Evolutionary conservation across 1,284 basidiomycete genomes (phyloP).

Genomic region (Leccinum fallax): DNA sequence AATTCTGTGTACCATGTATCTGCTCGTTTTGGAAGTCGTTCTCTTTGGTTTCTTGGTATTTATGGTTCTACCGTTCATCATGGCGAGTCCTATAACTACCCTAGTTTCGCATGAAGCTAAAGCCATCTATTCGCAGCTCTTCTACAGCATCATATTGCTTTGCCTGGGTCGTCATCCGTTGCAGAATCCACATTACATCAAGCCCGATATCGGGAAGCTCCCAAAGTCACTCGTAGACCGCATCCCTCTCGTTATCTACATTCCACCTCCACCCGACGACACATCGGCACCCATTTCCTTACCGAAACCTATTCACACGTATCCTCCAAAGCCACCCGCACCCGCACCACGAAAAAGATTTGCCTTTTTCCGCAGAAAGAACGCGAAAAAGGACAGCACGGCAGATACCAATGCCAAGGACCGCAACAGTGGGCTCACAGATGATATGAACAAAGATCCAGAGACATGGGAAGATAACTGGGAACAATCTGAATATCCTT

Average conservation of each 20-base stretch:
- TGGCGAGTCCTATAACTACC: slow-evolving; percentile 49
- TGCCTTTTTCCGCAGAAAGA: slow-evolving; percentile 47
- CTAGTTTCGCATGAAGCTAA: slow-evolving; percentile 7
- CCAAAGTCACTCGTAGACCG: slow-evolving; percentile 67
- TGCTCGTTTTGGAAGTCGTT: slow-evolving; percentile 73
- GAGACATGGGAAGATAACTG: slow-evolving; percentile 58
- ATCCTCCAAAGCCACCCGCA: slow-evolving; percentile 54
- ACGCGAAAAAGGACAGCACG: slow-evolving; percentile 29
- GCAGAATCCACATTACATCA: slow-evolving; percentile 68
- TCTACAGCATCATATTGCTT: slow-evolving; percentile 75
- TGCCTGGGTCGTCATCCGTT: slow-evolving; percentile 76
- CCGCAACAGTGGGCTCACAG: slow-evolving; percentile 22
- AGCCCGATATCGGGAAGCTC: slow-evolving; percentile 75
- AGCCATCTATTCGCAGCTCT: slow-evolving; percentile 48
- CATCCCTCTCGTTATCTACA: slow-evolving; percentile 81
- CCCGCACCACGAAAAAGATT: slow-evolving; percentile 47
- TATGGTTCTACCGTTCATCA: slow-evolving; percentile 72
- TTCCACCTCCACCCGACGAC: slow-evolving; percentile 70
- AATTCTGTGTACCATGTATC: slow-evolving; percentile 76
- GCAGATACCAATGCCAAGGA: slow-evolving; percentile 17
- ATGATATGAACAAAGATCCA: slow-evolving; percentile 38
- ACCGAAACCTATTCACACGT: slow-evolving; percentile 50
- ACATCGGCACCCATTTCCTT: slow-evolving; percentile 41
- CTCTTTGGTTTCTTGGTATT: slow-evolving; percentile 73
- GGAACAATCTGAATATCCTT: slow-evolving; percentile 58